Evolutionary conservation across 108 stramenopile species (phyloP).

Genomic region (Skeletonema grethae): DNA sequence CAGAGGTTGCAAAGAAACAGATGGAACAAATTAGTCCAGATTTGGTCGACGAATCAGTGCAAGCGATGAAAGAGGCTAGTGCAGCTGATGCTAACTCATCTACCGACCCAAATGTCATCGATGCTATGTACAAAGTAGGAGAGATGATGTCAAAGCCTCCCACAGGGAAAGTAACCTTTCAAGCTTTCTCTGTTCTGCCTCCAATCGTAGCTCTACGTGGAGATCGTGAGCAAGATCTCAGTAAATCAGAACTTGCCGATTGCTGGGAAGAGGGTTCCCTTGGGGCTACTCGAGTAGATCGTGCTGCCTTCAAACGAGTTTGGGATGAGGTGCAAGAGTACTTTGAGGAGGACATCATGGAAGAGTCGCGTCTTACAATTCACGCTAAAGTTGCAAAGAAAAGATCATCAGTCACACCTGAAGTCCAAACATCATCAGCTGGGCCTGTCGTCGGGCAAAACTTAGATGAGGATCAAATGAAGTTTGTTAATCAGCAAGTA

Average conservation of each 20-base stretch:
- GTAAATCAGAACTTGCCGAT: constrained; percentile 57
- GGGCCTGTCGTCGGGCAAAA: constrained; percentile 45
- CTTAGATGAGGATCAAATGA: constrained; percentile 57
- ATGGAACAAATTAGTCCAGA: constrained; percentile 61
- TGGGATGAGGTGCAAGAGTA: constrained; percentile 84
- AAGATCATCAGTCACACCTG: constrained; percentile 21
- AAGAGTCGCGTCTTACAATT: constrained; percentile 43
- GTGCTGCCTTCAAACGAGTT: constrained; percentile 68
- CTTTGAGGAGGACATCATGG: constrained; percentile 75
- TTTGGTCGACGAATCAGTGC: constrained; percentile 48
- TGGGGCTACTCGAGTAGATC: constrained; percentile 67
- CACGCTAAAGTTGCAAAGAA: constrained; percentile 45
- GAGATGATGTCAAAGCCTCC: constrained; percentile 66
- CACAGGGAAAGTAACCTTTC: constrained; percentile 64
- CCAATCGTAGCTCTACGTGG: constrained; percentile 60
- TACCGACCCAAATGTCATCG: constrained; percentile 64
- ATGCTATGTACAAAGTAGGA: constrained; percentile 66
- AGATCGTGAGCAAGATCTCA: constrained; percentile 60
- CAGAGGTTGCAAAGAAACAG: constrained; percentile 48
- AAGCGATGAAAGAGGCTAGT: constrained; percentile 49
- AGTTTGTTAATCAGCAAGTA: constrained; percentile 52
- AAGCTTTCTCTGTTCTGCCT: constrained; percentile 67
- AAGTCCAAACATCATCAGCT: constrained; percentile 8
- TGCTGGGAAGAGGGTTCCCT: constrained; percentile 72
- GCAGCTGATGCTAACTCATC: constrained; percentile 40